Base-by-base conservation (phyloP, 2,329 filamentous ascomycete species). In the Curvularia hawaiiensis region DNA sequence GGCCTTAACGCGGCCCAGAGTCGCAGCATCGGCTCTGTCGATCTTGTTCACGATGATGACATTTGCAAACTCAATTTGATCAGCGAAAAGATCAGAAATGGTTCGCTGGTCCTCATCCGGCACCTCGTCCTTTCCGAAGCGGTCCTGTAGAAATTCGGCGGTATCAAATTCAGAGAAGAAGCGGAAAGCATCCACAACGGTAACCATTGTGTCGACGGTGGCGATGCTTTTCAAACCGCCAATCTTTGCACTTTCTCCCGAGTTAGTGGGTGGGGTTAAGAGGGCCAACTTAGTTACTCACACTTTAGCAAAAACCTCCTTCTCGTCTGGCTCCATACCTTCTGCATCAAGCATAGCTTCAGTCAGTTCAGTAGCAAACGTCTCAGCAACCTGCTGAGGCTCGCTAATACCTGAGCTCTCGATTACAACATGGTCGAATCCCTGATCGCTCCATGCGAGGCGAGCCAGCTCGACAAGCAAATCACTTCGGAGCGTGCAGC, bases 61-160 rank as follows among this genome's bases (percentile, higher is more conserved):
- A 62, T 91, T 88, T 0, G 89, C 88, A 64, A 92, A 92, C 73
- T 92, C 89, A 58, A 91, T 89, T 67, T 91, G 89, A 64, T 91
- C 89, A 0, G 90, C 88, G 82, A 91, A 89, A 0, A 92, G 80
- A 63, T 91, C 88, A 0, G 88, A 90, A 2, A 92, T 88, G 0
- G 88, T 91, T 0, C 89, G 79, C 63, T 92, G 88, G 58, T 92
- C 89, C 62, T 91, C 89, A 0, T 75, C 84, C 72, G 5, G 84
- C 0, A 73, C 70, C 53, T 88, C 86, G 5, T 87, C 81, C 12
- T 80, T 73, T 1, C 81, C 80, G 54, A 84, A 85, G 2, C 89
- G 82, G 22, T 86, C 83, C 0, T 87, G 88, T 0, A 91, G 75
- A 14, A 91, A 82, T 56, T 91, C 87, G 1, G 82, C 80, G 0